Conservation (phyloP, 257 asterid genomes). For the Solanum gandarillasii region DNA sequence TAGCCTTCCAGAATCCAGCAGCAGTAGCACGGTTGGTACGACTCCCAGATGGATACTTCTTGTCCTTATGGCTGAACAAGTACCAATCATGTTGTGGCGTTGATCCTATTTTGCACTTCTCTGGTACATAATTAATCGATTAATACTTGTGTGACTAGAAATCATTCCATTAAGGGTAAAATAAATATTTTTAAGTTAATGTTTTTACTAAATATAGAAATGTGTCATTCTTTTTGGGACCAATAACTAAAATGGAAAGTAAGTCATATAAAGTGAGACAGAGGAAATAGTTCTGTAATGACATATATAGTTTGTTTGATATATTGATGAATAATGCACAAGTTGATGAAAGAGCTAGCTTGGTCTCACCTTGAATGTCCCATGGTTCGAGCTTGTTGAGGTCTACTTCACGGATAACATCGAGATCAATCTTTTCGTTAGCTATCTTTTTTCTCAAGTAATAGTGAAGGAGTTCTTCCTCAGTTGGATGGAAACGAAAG, state of each 20-base stretch:
- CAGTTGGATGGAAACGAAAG: slow-evolving; percentile 88
- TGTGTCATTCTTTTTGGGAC: background rate
- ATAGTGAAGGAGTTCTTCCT: slow-evolving; percentile 83
- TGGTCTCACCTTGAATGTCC: slow-evolving; percentile 71
- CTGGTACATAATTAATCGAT: slow-evolving; percentile 7
- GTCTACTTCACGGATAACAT: slow-evolving; percentile 78
- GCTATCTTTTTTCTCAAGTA: slow-evolving; percentile 75
- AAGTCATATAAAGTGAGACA: no score
- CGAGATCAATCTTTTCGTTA: slow-evolving; percentile 59
- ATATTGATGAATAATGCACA: background rate
- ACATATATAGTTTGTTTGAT: background rate
- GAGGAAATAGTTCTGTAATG: background rate
- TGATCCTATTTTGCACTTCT: slow-evolving; percentile 78
- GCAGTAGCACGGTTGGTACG: slow-evolving; percentile 84
- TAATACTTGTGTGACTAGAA: background rate
- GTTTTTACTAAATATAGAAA: no score
- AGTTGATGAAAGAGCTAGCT: background rate
- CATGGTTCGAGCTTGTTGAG: slow-evolving; percentile 93
- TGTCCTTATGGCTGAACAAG: slow-evolving; percentile 86
- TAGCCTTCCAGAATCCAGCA: slow-evolving; percentile 96
- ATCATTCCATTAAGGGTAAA: no score
- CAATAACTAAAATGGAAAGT: no score
- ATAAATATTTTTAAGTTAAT: no score
- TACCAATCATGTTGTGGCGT: slow-evolving; percentile 87
- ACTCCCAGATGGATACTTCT: slow-evolving; percentile 77